Base-by-base conservation (phyloP, 306 rosid species). In the Morella rubra region DNA sequence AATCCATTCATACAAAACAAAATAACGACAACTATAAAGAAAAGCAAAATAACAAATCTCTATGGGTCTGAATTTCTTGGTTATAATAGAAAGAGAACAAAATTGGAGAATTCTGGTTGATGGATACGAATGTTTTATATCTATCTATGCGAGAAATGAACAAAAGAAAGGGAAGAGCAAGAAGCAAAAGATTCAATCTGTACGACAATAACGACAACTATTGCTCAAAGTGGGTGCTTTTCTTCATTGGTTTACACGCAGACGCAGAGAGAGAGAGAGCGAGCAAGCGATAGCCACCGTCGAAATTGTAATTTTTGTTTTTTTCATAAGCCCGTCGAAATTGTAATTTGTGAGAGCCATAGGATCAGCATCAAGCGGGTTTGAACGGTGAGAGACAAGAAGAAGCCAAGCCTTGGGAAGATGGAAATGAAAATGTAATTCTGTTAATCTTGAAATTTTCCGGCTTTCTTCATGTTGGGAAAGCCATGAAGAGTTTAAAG, bases 1-100 rank as follows among this genome's bases (percentile, higher is more conserved):
- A 77, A 73, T 90, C 91, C 94, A 90, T 90, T 79, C 77, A 72
- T 44, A 60, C 66, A 32, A 42, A 22, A 62, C 52, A 59, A 61
- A 16, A 54, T 53, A 44, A 61, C 66, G 55, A 40, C 54, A 55
- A 55, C 18, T 68, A 64, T 20, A 44, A 45, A 47, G 32, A 4
- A 44, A 2, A 13, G 50, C 52, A 44, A n/a, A 62, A 20, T 15
- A 61, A 19, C 12, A 55, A 50, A 12, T 54, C 19, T 8, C 16
- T 20, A 32, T 2, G 3, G 37, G 37, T 32, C 37, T 32, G 37
- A 32, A 32, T 32, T 32, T 32, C 37, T 32, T 32, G 37, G 37
- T 27, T 27, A 27, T 32, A 32, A 32, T 32, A 32, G 71, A 44
- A 46, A 60, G 73, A 71, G 41, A 59, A 52, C 72, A 27, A 62